These are phyloP conservation scores for Aquilaria yunnanensis DNA, from an alignment of 345 rosid species.

Conservation along the genomic window DNA sequence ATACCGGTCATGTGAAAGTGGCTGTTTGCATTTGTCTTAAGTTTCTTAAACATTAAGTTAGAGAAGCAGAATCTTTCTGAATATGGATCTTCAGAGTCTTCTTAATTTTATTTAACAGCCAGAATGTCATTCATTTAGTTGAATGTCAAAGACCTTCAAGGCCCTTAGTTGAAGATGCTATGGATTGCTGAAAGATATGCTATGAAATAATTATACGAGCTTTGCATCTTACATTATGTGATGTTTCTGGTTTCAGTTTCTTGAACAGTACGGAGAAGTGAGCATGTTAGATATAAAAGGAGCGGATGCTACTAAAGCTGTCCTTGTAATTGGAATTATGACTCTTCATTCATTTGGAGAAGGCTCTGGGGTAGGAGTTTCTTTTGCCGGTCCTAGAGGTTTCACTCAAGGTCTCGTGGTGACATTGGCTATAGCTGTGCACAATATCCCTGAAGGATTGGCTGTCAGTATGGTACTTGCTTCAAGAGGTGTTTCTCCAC, in stretches of 20 bases:
- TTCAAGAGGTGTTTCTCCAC: conserved; percentile 98
- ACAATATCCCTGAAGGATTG: conserved; percentile 95
- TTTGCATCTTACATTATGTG: background rate
- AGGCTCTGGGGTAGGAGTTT: conserved; percentile 99
- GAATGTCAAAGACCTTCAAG: no score
- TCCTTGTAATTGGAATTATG: conserved; percentile 96
- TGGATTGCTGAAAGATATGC: no score
- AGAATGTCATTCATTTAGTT: no score
- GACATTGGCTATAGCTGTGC: conserved; percentile 97
- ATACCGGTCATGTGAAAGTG: no score
- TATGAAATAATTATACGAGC: background rate
- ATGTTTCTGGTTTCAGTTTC: conserved; percentile 48
- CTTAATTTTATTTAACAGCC: no score
- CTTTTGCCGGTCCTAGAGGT: conserved; percentile 98
- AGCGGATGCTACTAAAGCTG: conserved; percentile 92
- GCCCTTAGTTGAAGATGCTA: no score
- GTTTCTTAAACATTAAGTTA: no score
- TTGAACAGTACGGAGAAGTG: conserved; percentile 95
- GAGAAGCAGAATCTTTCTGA: no score
- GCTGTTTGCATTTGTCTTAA: no score
- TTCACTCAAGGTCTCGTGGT: conserved; percentile 96
- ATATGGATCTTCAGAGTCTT: no score
- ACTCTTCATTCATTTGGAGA: conserved; percentile 99
- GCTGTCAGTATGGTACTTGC: conserved; percentile 99
- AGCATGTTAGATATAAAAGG: conserved; percentile 99